A percentile compares a stretch with the other conserved stretches of the same genome.
Conservation (phyloP, 352 stramenopile species). For the Phytopythium cucurbitacearum region DNA sequence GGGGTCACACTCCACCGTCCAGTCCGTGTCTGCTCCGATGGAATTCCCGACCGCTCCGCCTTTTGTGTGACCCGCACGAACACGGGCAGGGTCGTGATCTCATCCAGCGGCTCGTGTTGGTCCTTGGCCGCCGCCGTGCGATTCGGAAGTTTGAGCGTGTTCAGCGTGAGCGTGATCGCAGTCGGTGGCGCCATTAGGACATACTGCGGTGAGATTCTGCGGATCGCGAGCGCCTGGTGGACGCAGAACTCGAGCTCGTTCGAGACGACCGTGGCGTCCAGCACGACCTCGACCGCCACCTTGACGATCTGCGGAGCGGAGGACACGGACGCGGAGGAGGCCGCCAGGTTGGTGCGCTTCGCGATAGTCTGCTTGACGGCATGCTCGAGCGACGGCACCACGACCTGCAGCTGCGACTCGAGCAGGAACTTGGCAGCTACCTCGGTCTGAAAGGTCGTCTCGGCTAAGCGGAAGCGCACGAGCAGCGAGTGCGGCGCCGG, state of each 20-base stretch:
- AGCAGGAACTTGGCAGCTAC: conserved; percentile 41
- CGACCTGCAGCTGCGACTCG: conserved; percentile 57
- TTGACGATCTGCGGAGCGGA: conserved; percentile 45
- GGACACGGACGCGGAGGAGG: conserved; percentile 33
- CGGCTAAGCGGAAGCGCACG: conserved; percentile 43
- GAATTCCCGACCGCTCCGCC: conserved; percentile 39
- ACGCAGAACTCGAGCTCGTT: conserved; percentile 44
- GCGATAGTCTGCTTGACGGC: conserved; percentile 30
- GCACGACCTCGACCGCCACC: conserved; percentile 50
- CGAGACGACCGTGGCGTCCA: conserved; percentile 43
- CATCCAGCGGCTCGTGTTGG: conserved; percentile 16
- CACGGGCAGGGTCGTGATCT: conserved; percentile 44
- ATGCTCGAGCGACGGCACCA: conserved; percentile 42
- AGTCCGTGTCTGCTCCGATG: conserved; percentile 48
- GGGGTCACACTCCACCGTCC: conserved; percentile 51
- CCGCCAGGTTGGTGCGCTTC: conserved; percentile 30
- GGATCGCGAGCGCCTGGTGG: conserved; percentile 46
- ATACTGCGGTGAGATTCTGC: conserved; percentile 48
- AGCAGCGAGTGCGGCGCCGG: conserved; percentile 54
- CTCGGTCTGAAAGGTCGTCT: conserved; percentile 18
- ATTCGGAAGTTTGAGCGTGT: conserved; percentile 46
- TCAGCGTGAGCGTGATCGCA: conserved; percentile 37
- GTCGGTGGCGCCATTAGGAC: conserved; percentile 50
- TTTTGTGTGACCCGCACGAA: conserved; percentile 50
- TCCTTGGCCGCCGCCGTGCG: neutral